A percentile compares a stretch with the other conserved stretches of the same genome.
phyloP scores from a whole-genome alignment of 1,284 basidiomycete species.

The Bondarzewia mesenterica region DNA sequence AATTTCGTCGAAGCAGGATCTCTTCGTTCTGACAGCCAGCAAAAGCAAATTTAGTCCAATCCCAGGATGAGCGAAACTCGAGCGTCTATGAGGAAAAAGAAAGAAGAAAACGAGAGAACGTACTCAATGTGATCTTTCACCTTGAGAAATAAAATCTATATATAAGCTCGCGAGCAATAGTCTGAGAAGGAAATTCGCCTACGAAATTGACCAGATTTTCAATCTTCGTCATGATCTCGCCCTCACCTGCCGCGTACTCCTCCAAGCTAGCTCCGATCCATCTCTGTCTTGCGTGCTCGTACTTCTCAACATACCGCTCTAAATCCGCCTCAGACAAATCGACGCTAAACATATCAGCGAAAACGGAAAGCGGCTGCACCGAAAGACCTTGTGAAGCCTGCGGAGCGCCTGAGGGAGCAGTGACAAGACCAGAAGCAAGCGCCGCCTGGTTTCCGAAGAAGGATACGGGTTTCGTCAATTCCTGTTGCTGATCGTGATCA shows the following conservation, averaged over 20 bases:
- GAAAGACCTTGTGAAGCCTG: neutral
- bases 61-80: neutral
- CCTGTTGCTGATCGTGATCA: neutral
- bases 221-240: constrained; percentile 8
- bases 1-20: neutral
- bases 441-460: neutral
- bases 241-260: constrained; percentile 9
- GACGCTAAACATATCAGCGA: neutral
- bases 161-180: neutral
- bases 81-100: neutral
- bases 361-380: neutral
- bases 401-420: neutral
- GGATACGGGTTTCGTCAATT: neutral
- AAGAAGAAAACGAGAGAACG: neutral
- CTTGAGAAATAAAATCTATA: constrained; percentile 1
- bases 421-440: neutral
- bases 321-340: neutral
- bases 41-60: neutral
- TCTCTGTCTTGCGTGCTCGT: neutral
- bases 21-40: neutral
- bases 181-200: neutral
- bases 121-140: constrained; percentile 12
- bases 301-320: neutral
- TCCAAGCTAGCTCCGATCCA: constrained; percentile 2
- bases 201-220: constrained; percentile 10